Evolutionary conservation across 2,329 filamentous ascomycete species (phyloP).

Genomic region (Penicillium sp.): DNA sequence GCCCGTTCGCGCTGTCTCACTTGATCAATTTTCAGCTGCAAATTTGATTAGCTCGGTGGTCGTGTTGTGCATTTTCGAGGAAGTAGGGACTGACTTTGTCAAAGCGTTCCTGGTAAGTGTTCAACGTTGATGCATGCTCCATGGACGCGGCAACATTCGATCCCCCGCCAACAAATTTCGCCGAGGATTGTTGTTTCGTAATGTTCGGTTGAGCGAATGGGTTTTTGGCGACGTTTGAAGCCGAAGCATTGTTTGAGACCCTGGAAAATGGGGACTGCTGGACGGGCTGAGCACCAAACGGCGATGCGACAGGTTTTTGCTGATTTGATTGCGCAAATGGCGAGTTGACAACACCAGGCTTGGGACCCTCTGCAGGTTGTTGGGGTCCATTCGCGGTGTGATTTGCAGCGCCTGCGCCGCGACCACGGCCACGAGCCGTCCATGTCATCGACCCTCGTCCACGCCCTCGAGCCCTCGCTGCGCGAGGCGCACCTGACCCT

Average conservation of each 20-base stretch:
- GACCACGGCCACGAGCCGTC: slow-evolving; percentile 15
- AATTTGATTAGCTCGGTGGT: slow-evolving; percentile 5
- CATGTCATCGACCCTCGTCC: slow-evolving; percentile 20
- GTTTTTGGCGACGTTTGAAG: slow-evolving; percentile 16
- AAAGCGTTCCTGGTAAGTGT: slow-evolving; percentile 37
- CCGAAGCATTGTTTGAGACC: slow-evolving; percentile 16
- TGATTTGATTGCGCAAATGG: slow-evolving; percentile 31
- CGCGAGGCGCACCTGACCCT: slow-evolving; percentile 18
- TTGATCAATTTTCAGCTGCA: slow-evolving; percentile 51
- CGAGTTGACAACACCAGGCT: slow-evolving; percentile 14
- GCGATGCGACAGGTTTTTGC: slow-evolving; percentile 14
- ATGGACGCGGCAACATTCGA: slow-evolving; percentile 15
- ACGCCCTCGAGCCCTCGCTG: slow-evolving; percentile 23
- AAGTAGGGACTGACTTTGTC: slow-evolving; percentile 33
- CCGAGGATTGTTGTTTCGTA: slow-evolving; percentile 10
- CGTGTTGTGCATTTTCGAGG: not conserved
- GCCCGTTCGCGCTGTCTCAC: slow-evolving; percentile 52
- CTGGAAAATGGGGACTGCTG: slow-evolving; percentile 26
- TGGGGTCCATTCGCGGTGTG: slow-evolving; percentile 1
- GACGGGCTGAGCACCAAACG: slow-evolving; percentile 17
- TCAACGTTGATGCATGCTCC: slow-evolving; percentile 26
- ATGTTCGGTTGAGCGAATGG: slow-evolving; percentile 7
- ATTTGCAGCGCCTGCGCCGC: slow-evolving; percentile 23
- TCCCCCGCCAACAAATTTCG: slow-evolving; percentile 10
- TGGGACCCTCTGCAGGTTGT: not conserved